A percentile compares a stretch with the other conserved stretches of the same genome.
Evolutionary conservation across 169 alveolate species (phyloP).

Genomic region (Babesia caballi): DNA sequence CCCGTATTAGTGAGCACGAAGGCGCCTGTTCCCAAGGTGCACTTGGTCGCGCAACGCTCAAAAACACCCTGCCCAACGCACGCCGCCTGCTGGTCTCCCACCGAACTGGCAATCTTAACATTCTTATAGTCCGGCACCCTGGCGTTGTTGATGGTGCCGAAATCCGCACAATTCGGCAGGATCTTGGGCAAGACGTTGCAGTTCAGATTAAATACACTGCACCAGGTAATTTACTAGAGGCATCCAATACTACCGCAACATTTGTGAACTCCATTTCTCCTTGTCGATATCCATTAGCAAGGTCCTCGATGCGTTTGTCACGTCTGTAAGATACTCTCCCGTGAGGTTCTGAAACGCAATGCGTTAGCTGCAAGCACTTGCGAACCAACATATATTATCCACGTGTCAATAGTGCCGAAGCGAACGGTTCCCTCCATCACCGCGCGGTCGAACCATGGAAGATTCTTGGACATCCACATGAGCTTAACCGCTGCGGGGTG

Average conservation of each 20-base stretch:
- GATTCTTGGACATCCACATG: constrained; percentile 81
- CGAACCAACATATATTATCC: constrained; percentile 75
- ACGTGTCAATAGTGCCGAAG: constrained; percentile 87
- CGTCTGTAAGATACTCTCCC: constrained; percentile 86
- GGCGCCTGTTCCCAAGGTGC: constrained; percentile 94
- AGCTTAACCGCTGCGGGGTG: constrained; percentile 63
- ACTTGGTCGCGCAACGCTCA: constrained; percentile 83
- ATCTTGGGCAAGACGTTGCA: constrained; percentile 67
- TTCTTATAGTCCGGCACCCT: constrained; percentile 67
- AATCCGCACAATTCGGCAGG: constrained; percentile 67
- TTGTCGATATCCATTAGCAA: constrained; percentile 84
- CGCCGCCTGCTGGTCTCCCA: constrained; percentile 92
- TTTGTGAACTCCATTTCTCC: constrained; percentile 82
- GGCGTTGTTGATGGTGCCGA: constrained; percentile 63
- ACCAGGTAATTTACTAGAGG: background rate
- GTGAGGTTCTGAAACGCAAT: constrained; percentile 54
- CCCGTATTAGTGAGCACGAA: constrained; percentile 86
- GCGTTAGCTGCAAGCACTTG: background rate
- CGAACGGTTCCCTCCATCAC: constrained; percentile 69
- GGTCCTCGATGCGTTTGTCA: constrained; percentile 92
- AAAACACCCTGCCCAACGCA: constrained; percentile 86
- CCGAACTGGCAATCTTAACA: constrained; percentile 83
- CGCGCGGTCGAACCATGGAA: constrained; percentile 60
- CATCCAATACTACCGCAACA: constrained; percentile 75
- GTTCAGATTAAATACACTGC: constrained; percentile 52